phyloP scores from a whole-genome alignment of 1,284 basidiomycete species.

The Fereydounia khargensis region DNA sequence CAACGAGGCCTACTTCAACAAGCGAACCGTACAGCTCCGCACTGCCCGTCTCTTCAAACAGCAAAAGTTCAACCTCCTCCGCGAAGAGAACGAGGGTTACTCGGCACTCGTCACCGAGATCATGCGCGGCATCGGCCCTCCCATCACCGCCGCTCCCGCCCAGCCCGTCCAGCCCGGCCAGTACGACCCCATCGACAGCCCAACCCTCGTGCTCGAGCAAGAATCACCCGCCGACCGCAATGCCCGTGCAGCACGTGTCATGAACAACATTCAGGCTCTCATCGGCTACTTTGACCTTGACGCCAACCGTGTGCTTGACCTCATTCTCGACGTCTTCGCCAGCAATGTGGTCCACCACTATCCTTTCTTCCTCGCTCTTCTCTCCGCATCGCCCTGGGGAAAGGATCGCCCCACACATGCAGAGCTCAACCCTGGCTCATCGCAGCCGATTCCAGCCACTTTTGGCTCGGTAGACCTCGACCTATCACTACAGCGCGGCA shows the following conservation, averaged over 20 bases:
- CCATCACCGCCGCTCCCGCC: constrained; percentile 61
- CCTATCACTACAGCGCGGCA: constrained; percentile 61
- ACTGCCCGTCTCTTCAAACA: constrained; percentile 73
- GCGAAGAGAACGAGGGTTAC: constrained; percentile 96
- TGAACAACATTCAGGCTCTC: constrained; percentile 47
- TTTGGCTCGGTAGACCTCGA: constrained; percentile 20
- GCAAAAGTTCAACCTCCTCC: constrained; percentile 94
- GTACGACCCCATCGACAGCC: not conserved
- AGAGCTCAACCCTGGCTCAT: not conserved
- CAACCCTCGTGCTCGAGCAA: constrained; percentile 26
- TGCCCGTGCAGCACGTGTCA: constrained; percentile 45
- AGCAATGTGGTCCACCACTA: constrained; percentile 78
- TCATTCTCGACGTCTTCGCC: constrained; percentile 87
- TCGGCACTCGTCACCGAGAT: constrained; percentile 85
- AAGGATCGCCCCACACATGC: constrained; percentile 8
- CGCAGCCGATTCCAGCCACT: no score
- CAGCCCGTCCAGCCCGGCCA: not conserved
- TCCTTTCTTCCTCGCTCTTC: constrained; percentile 83
- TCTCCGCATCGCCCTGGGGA: constrained; percentile 80
- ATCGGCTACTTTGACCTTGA: constrained; percentile 86
- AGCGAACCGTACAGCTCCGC: constrained; percentile 47
- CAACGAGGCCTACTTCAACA: constrained; percentile 39
- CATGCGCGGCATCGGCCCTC: constrained; percentile 72
- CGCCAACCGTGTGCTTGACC: constrained; percentile 86
- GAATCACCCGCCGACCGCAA: constrained; percentile 35